These are phyloP conservation scores for Hapsidospora chrysogenum DNA, from an alignment of 495 filamentous ascomycete species.

Conservation along the genomic window DNA sequence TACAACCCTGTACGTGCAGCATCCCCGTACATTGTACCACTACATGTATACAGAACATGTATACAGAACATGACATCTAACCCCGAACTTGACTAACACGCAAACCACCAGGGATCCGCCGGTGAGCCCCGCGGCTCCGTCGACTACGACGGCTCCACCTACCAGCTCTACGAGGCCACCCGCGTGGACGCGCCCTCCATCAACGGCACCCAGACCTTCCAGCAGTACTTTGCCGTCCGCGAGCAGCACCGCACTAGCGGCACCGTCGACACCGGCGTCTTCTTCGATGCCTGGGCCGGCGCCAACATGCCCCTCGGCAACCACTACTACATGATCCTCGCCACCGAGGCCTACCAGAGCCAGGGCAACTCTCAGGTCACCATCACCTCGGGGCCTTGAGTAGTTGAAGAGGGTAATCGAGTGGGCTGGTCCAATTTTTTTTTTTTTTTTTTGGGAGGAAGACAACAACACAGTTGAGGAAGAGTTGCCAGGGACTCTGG, in stretches of 20 bases:
- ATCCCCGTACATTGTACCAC: no score
- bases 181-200: constrained; percentile 43
- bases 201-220: constrained; percentile 33
- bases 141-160: constrained; percentile 38
- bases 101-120: no score
- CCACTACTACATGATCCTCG: constrained; percentile 42
- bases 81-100: no score
- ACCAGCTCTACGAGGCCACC: constrained; percentile 42
- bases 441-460: no score
- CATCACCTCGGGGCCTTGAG: no score
- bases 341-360: constrained; percentile 40
- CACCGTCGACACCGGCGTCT: constrained; percentile 32
- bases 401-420: no score
- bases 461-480: no score
- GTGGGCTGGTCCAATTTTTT: no score
- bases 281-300: constrained; percentile 45
- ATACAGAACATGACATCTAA: no score
- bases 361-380: no score
- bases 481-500: no score
- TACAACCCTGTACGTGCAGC: constrained; percentile 33
- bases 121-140: constrained; percentile 34
- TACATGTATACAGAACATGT: no score
- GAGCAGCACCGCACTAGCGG: constrained; percentile 27
- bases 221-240: constrained; percentile 40
- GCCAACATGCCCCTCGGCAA: constrained; percentile 31